phyloP scores from a whole-genome alignment of 2,329 filamentous ascomycete genomes.

The Diaporthe sp. region DNA sequence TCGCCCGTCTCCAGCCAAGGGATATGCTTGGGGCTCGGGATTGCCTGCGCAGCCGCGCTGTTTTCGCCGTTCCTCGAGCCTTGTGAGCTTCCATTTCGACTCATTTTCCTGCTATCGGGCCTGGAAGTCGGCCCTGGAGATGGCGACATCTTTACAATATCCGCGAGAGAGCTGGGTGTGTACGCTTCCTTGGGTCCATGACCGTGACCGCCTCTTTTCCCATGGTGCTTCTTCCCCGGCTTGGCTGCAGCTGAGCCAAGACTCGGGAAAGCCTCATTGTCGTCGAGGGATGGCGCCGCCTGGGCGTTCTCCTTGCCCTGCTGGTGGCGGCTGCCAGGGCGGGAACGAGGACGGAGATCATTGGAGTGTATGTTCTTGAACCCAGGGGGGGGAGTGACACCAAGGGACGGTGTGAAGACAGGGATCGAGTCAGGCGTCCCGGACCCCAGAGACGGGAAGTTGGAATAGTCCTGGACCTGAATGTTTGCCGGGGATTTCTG shows the following conservation, averaged over 20 bases:
- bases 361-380: constrained; percentile 71
- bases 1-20: constrained; percentile 97
- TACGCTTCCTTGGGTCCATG: constrained; percentile 76
- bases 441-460: constrained; percentile 81
- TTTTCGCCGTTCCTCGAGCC: constrained; percentile 78
- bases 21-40: constrained; percentile 88
- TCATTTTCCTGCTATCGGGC: constrained; percentile 68
- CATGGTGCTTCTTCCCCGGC: constrained; percentile 89
- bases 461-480: constrained; percentile 84
- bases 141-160: constrained; percentile 95
- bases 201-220: constrained; percentile 87
- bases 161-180: constrained; percentile 82
- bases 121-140: constrained; percentile 76
- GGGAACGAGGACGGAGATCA: constrained; percentile 79
- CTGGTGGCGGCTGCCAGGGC: constrained; percentile 86
- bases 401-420: constrained; percentile 62
- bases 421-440: constrained; percentile 68
- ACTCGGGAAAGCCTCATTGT: constrained; percentile 94
- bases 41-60: constrained; percentile 83
- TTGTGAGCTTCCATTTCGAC: constrained; percentile 72
- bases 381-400: constrained; percentile 75
- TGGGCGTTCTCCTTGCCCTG: constrained; percentile 68
- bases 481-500: constrained; percentile 74
- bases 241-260: constrained; percentile 82
- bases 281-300: constrained; percentile 83